phyloP scores from a whole-genome alignment of 2,329 filamentous ascomycete species.

The Alternaria atra region DNA sequence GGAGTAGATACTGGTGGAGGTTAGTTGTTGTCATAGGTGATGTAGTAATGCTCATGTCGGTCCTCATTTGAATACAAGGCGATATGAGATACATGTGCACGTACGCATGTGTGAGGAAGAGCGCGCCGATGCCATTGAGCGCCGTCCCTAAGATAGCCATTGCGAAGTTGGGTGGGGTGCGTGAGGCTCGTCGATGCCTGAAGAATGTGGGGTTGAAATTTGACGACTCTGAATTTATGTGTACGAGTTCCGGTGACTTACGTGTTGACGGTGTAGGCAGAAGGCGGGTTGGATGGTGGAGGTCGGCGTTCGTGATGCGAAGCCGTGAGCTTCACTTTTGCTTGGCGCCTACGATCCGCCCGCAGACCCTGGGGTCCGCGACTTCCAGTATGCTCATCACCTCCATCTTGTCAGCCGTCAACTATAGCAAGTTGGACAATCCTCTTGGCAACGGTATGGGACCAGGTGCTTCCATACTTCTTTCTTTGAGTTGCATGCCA shows the following conservation, averaged over 20 bases:
- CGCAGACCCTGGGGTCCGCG: conserved; percentile 1
- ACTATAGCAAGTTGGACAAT: no score
- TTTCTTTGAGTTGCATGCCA: no score
- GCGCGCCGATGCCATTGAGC: conserved; percentile 76
- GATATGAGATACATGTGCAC: conserved; percentile 44
- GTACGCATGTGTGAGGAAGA: conserved; percentile 89
- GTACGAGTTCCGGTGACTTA: not conserved
- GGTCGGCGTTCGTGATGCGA: conserved; percentile 15
- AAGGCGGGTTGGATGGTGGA: not conserved
- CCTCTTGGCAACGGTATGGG: no score
- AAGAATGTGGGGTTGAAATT: conserved; percentile 4
- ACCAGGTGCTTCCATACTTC: no score
- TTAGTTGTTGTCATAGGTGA: conserved; percentile 17
- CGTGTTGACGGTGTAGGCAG: not conserved
- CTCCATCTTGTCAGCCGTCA: not conserved
- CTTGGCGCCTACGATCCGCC: conserved; percentile 18
- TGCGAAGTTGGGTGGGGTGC: conserved; percentile 9
- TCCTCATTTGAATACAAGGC: fast-evolving
- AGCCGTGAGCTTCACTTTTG: conserved; percentile 19
- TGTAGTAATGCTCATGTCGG: not conserved
- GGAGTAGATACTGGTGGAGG: conserved; percentile 81
- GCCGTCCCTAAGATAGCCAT: conserved; percentile 79
- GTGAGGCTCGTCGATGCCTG: not conserved
- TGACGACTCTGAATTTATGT: conserved; percentile 11
- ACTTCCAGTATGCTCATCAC: not conserved